phyloP scores from a whole-genome alignment of 2,329 filamentous ascomycete species.

The Penicillium sclerotiorum region DNA sequence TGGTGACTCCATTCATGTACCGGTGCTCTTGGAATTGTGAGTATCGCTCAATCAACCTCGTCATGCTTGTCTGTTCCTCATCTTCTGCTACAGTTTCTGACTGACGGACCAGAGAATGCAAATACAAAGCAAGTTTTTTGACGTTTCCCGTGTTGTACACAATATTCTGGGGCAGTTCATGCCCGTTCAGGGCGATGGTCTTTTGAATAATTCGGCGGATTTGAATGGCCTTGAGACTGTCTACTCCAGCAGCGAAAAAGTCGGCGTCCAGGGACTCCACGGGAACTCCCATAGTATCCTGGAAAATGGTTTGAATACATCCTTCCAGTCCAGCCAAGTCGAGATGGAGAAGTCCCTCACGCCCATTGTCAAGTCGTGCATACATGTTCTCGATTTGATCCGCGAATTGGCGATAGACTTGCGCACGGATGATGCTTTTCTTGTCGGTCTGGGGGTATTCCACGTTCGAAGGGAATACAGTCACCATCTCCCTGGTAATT shows the following conservation, averaged over 20 bases:
- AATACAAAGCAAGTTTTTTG: neutral
- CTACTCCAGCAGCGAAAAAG: neutral
- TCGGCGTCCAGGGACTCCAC: neutral
- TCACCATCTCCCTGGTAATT: neutral
- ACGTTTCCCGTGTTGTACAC: neutral
- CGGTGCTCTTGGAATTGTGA: neutral
- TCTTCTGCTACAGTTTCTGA: neutral
- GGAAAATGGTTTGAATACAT: neutral
- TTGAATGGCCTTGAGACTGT: neutral
- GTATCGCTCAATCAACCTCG: neutral
- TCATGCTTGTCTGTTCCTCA: neutral
- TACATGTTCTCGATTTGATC: neutral
- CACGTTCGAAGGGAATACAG: conserved; percentile 16
- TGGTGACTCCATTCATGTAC: neutral
- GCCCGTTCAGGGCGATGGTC: neutral
- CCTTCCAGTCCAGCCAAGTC: neutral
- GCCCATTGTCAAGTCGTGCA: neutral
- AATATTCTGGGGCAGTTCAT: neutral
- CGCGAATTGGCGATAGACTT: neutral
- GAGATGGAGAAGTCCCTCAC: neutral
- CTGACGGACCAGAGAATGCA: neutral
- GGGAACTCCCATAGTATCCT: neutral
- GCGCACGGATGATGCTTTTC: neutral
- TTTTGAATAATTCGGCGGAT: neutral
- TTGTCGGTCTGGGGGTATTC: neutral